Evolutionary conservation across 306 rosid species (phyloP), one percentile per base, ranked within the genome.

Genomic region (Senna siamea): DNA sequence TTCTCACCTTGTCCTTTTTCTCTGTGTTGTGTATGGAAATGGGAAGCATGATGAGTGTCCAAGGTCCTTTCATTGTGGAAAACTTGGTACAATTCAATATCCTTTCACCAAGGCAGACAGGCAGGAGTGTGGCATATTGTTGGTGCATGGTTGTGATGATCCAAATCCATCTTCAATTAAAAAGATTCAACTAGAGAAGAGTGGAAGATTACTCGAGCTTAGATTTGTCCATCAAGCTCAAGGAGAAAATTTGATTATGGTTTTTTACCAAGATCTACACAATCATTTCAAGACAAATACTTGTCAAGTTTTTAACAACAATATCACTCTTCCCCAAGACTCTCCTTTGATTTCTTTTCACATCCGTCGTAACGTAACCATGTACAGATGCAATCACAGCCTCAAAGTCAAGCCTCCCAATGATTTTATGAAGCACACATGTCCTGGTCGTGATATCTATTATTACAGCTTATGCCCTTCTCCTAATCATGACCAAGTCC

Each of bases 51-150:
- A 1, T 46, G 44, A 55, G 37, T 81, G 85, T 76, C 68, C 76
- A 20, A 44, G 2, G n/a, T 72, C 72, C 23, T 81, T 81, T 70
- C 7, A 0, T 0, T 66, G 85, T 66, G 81, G 79, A 20, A 2
- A 0, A 20, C 34, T 61, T 12, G 81, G 79, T 17, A 58, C 3
- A 13, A 76, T 81, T 5, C 23, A 22, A n/a, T 77, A 67, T 57
- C 85, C 85, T 67, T 81, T 81, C 73, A 73, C 85, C 41, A 77
- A 52, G n/a, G 63, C 70, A 41, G 76, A 81, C n/a, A 56, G 28
- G 28, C 76, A 60, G 14, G 12, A 77, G 26, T 81, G 82, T 19
- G 85, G 85, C 19, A 9, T 67, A 46, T 11, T 77, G 37, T 15
- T 20, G 0, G 66, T 81, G 32, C 38, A 67, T 4, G 19, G 38